A percentile compares a stretch with the other conserved stretches of the same genome.
Conservation (phyloP, 1,139 yeast genomes). For the Pichia sp. region DNA sequence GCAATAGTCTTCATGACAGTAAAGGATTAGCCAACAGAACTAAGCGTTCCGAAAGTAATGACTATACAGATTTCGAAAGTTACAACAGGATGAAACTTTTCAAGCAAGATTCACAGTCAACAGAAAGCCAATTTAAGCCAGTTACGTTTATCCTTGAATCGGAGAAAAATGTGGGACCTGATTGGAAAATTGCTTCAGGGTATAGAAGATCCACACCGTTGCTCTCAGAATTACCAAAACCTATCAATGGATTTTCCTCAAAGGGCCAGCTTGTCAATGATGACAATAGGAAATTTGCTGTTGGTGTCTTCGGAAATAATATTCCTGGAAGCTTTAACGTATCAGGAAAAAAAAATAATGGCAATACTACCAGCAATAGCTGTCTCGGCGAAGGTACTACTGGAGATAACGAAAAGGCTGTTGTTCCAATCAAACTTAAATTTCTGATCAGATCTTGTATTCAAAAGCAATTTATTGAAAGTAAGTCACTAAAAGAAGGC, state of each 20-base stretch:
- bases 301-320: constrained; percentile 26
- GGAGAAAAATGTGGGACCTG: constrained; percentile 43
- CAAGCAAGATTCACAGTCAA: neutral
- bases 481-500: constrained; percentile 16
- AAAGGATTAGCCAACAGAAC: neutral
- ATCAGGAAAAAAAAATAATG: constrained; percentile 2
- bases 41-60: constrained; percentile 5
- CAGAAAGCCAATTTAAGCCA: neutral
- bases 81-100: constrained; percentile 18
- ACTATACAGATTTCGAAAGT: constrained; percentile 24
- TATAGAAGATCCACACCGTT: constrained; percentile 44
- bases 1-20: neutral
- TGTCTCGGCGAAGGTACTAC: neutral
- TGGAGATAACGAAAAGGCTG: constrained; percentile 34
- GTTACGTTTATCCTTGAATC: constrained; percentile 33
- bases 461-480: constrained; percentile 42
- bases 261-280: constrained; percentile 16
- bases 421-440: constrained; percentile 47
- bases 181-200: constrained; percentile 47
- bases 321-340: constrained; percentile 21
- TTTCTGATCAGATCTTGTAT: constrained; percentile 50
- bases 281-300: constrained; percentile 12
- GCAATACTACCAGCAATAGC: neutral
- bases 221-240: constrained; percentile 43
- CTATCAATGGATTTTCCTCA: constrained; percentile 18